Percentiles rank a stretch among this genome's conserved stretches.
phyloP scores from a whole-genome alignment of 352 stramenopile species.

The Pythium dissotocum region DNA sequence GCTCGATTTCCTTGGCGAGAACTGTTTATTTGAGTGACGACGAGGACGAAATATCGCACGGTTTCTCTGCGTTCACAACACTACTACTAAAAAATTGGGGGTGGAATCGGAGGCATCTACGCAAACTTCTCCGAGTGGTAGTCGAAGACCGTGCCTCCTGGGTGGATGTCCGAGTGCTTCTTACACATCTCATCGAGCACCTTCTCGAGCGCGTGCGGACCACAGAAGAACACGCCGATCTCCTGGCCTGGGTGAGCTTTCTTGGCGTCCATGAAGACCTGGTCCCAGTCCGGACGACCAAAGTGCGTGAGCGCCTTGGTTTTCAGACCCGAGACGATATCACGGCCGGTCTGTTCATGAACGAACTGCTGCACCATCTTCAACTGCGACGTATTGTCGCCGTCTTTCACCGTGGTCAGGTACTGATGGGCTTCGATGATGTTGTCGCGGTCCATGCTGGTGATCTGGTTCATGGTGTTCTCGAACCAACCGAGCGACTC shows the following conservation, averaged over 20 bases:
- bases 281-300: slow-evolving; percentile 84
- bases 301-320: slow-evolving; percentile 86
- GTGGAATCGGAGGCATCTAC: slow-evolving; percentile 22
- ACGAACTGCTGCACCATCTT: slow-evolving; percentile 88
- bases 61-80: slow-evolving; percentile 2
- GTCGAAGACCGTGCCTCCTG: slow-evolving; percentile 69
- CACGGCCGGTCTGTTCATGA: slow-evolving; percentile 70
- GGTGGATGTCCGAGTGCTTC: slow-evolving; percentile 56
- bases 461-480: slow-evolving; percentile 86
- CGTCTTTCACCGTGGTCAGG: slow-evolving; percentile 75
- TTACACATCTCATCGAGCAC: slow-evolving; percentile 71
- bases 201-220: slow-evolving; percentile 76
- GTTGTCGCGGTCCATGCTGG: slow-evolving; percentile 72
- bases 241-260: slow-evolving; percentile 58
- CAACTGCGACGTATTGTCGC: slow-evolving; percentile 71
- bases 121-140: slow-evolving; percentile 87
- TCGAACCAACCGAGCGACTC: slow-evolving; percentile 85
- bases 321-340: slow-evolving; percentile 79
- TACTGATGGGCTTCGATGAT: slow-evolving; percentile 86
- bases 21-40: neutral
- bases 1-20: neutral
- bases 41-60: slow-evolving; percentile 3
- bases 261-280: slow-evolving; percentile 61
- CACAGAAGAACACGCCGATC: slow-evolving; percentile 89
- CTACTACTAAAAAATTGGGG: slow-evolving; percentile 1